These are phyloP conservation scores for Pleurotus giganteus DNA, from an alignment of 768 basidiomycete species.

Conservation along the genomic window DNA sequence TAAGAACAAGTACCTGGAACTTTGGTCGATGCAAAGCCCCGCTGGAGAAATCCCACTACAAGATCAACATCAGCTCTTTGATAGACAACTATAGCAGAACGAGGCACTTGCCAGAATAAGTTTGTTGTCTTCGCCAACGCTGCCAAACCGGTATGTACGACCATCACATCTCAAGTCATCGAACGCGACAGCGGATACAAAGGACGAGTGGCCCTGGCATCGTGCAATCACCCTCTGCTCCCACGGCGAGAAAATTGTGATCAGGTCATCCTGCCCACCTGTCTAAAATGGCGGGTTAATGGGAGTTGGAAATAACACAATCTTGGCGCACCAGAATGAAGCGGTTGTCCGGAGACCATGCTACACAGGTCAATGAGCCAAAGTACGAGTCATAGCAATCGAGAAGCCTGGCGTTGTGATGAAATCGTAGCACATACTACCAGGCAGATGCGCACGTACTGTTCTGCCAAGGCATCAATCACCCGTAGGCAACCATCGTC, in stretches of 20 bases:
- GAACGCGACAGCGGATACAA: conserved; percentile 86
- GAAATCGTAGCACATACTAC: neutral
- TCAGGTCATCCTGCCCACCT: conserved; percentile 94
- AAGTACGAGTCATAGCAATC: conserved; percentile 97
- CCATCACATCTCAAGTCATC: conserved; percentile 88
- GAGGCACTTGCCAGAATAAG: conserved; percentile 67
- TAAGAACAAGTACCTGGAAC: conserved; percentile 42
- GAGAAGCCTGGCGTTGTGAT: conserved; percentile 56
- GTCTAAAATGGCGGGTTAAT: conserved; percentile 48
- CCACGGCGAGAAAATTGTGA: conserved; percentile 93
- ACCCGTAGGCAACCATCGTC: conserved; percentile 92
- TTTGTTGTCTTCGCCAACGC: conserved; percentile 97
- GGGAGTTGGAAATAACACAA: conserved; percentile 7
- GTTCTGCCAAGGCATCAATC: conserved; percentile 84
- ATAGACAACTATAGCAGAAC: neutral
- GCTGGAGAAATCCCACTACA: conserved; percentile 92
- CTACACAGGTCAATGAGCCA: conserved; percentile 83
- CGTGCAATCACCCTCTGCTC: conserved; percentile 93
- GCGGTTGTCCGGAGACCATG: conserved; percentile 95
- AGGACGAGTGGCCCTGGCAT: conserved; percentile 96
- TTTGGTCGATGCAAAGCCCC: conserved; percentile 90
- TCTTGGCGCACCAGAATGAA: conserved; percentile 76
- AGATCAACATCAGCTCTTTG: conserved; percentile 10
- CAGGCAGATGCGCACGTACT: conserved; percentile 45
- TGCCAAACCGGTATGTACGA: conserved; percentile 90